Evolutionary conservation across 1,284 basidiomycete species (phyloP), one percentile per base, ranked within the genome.

Genomic region (Tilletiopsis washingtonensis): DNA sequence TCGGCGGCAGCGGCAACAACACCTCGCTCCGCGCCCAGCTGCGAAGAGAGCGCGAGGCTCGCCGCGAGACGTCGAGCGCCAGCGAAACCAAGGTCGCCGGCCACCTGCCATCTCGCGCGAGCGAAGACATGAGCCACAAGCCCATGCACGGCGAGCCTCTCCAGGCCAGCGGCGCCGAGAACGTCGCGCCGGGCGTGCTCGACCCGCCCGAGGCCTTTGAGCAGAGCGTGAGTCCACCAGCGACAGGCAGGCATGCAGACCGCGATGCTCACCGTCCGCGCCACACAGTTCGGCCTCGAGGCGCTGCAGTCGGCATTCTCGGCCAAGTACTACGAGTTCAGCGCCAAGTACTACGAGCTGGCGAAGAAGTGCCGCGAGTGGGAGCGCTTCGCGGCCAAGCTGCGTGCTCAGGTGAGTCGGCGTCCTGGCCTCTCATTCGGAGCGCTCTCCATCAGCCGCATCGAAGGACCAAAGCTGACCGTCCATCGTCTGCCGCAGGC

Each of bases 291-390:
- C 38, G 55, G 62, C 46, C 44, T 64, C 40, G 64, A 64, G 23
- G 52, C 64, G 6, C 53, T 67, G 11, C 57, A 62, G 24, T 56
- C 57, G 17, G 62, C 61, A 7, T 67, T 62, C 42, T 51, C 54
- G 0, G 58, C 58, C 39, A 64, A 67, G 41, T 63, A 61, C 49
- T 57, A 61, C 43, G 32, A 34, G 9, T 64, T 64, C 40, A 52
- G 54, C 0, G 58, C 56, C 41, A 64, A 67, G 42, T 61, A 61
- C 51, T 58, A 61, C 44, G 60, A 63, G 48, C 53, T 62, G 3
- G 57, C 61, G 11, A 51, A 49, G 53, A 69, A 69, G 45, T 67
- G 64, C 59, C 64, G 61, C 32, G 55, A 54, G n/a, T 69, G 66
- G 66, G 62, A 69, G 43, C 52, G 45, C 34, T 67, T 61, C 38